Evolutionary conservation across 176 grass and related monocot genomes (phyloP).

Genomic region (Oryza glumipatula): DNA sequence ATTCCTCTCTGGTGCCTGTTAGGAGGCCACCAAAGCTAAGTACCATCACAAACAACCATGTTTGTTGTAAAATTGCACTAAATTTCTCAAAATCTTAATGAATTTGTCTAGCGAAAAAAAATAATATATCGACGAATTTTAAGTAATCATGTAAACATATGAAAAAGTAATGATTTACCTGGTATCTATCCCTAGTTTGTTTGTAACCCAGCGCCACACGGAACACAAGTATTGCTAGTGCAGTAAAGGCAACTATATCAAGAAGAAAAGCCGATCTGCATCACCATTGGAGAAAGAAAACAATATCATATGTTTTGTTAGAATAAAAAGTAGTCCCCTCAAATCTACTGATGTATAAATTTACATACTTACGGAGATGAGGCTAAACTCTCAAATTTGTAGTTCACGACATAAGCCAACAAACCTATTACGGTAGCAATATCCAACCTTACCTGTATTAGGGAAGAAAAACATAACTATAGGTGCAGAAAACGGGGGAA

Average conservation of each 20-base stretch:
- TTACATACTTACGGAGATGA: conserved; percentile 98
- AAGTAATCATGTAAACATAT: conserved; percentile 16
- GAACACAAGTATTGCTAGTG: conserved; percentile 73
- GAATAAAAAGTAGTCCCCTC: conserved; percentile 5
- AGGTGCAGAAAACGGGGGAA: not conserved
- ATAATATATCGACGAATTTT: conserved; percentile 28
- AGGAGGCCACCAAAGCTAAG: too few relatives aligned
- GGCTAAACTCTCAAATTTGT: conserved; percentile 90
- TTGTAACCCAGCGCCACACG: conserved; percentile 90
- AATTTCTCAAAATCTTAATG: too few relatives aligned
- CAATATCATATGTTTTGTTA: not conserved
- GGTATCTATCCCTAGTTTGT: conserved; percentile 89
- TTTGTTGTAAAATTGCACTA: too few relatives aligned
- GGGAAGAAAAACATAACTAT: conserved; percentile 4
- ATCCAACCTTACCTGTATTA: conserved; percentile 80
- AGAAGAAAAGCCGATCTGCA: conserved; percentile 88
- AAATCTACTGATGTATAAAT: conserved; percentile 30
- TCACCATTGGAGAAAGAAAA: conserved; percentile 29
- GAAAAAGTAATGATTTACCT: conserved; percentile 47
- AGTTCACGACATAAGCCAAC: conserved; percentile 88
- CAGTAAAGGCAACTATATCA: conserved; percentile 72
- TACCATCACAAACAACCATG: too few relatives aligned
- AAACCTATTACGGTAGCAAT: conserved; percentile 76
- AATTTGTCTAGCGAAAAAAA: too few relatives aligned
- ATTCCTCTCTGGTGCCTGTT: too few relatives aligned